Evolutionary conservation across 805 yeast species (phyloP).

Genomic region (Starmerella lactis-condensi): DNA sequence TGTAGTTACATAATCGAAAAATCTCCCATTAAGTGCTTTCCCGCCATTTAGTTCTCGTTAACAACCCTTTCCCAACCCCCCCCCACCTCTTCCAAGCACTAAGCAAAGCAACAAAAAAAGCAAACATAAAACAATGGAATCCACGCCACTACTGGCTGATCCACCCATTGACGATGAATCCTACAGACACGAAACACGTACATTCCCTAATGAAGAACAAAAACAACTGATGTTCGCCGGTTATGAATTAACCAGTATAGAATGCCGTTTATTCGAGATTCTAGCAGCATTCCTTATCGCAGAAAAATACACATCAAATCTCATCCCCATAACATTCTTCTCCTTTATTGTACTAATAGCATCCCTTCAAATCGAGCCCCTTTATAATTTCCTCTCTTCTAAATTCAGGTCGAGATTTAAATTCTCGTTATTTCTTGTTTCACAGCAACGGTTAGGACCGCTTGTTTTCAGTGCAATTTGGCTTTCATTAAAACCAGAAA

Average conservation of each 20-base stretch:
- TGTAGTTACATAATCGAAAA: too few relatives aligned
- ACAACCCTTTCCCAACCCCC: too few relatives aligned
- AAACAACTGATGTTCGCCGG: constrained; percentile 13
- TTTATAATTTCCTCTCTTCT: constrained; percentile 2
- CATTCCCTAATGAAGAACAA: constrained; percentile 16
- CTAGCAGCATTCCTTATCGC: constrained; percentile 11
- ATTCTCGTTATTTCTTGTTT: constrained; percentile 3
- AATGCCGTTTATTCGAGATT: constrained; percentile 13
- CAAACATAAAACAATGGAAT: constrained; percentile 6
- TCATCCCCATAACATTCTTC: constrained; percentile 12
- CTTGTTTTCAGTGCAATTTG: constrained; percentile 2
- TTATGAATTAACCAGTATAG: constrained; percentile 6
- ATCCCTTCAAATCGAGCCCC: constrained; percentile 3
- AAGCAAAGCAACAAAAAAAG: neutral
- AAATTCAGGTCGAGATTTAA: constrained; percentile 8
- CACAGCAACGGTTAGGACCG: constrained; percentile 8
- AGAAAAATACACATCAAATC: constrained; percentile 3
- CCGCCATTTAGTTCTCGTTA: too few relatives aligned
- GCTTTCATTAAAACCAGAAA: neutral
- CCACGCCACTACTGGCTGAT: constrained; percentile 15
- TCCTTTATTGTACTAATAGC: constrained; percentile 7
- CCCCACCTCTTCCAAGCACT: neutral
- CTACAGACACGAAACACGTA: constrained; percentile 16
- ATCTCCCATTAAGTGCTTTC: too few relatives aligned
- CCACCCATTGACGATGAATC: constrained; percentile 20